Percentiles rank a stretch among this genome's conserved stretches.
Evolutionary conservation across 306 rosid genomes (phyloP).

Genomic region (Oxytropis ochrocephala): DNA sequence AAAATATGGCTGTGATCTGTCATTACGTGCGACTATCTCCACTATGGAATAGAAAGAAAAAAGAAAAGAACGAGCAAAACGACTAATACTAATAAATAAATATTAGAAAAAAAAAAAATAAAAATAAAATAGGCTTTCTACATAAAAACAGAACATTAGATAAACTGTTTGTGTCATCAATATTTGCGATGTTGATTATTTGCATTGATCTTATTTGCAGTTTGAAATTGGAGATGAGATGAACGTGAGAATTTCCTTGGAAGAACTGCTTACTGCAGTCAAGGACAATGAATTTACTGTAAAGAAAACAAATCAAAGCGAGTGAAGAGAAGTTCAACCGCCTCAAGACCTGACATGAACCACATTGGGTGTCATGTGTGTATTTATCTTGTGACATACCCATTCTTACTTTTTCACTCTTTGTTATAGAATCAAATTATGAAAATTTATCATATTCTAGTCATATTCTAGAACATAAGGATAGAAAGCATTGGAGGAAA

Average conservation of each 20-base stretch:
- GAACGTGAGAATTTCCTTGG: conserved; percentile 41
- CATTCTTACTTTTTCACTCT: conserved; percentile 2
- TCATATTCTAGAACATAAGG: neutral
- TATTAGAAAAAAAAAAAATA: too few species aligned
- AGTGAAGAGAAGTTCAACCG: conserved; percentile 36
- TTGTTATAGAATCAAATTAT: neutral
- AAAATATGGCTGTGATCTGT: too few species aligned
- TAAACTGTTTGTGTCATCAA: neutral
- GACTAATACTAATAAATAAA: too few species aligned
- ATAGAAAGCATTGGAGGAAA: neutral
- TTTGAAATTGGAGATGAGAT: conserved; percentile 35
- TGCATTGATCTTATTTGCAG: conserved; percentile 46
- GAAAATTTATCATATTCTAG: conserved; percentile 1
- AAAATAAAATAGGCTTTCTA: too few species aligned
- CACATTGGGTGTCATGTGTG: conserved; percentile 51
- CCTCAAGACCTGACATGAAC: conserved; percentile 41
- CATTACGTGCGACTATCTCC: too few species aligned
- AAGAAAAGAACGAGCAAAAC: too few species aligned
- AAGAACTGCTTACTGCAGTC: conserved; percentile 39
- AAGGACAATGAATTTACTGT: conserved; percentile 30
- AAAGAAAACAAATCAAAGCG: conserved; percentile 38
- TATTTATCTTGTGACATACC: conserved; percentile 20
- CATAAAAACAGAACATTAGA: neutral
- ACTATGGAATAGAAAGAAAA: too few species aligned
- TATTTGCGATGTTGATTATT: conserved; percentile 12